These are phyloP conservation scores for Borealophlyctis nickersoniae DNA, from an alignment of 192 early-diverging fungal species.

Conservation along the genomic window DNA sequence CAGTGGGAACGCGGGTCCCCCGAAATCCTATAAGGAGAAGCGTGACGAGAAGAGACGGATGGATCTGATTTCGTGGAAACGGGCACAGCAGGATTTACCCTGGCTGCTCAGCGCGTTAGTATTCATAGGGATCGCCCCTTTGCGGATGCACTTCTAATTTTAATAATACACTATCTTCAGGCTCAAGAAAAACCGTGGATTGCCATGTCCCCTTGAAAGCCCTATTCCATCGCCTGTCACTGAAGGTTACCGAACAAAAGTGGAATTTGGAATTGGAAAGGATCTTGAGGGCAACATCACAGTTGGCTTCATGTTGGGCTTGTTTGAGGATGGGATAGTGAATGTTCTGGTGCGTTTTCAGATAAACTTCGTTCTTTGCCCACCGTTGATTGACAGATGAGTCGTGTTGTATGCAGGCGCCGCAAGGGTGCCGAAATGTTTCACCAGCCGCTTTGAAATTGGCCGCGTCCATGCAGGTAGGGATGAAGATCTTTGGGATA, in stretches of 20 bases:
- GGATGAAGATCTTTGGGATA: too few species aligned
- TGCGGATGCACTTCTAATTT: not conserved
- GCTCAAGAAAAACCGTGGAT: slow-evolving; percentile 8
- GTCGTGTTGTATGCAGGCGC: too few species aligned
- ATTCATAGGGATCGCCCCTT: not conserved
- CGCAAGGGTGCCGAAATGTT: slow-evolving; percentile 32
- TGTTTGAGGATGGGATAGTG: slow-evolving; percentile 59
- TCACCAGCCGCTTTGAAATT: slow-evolving; percentile 48
- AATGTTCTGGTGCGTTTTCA: slow-evolving; percentile 52
- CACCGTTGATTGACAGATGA: too few species aligned
- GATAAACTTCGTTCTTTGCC: too few species aligned
- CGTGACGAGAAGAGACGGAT: not conserved
- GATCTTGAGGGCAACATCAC: slow-evolving; percentile 49
- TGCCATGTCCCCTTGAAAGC: slow-evolving; percentile 27
- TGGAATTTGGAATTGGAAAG: slow-evolving; percentile 70
- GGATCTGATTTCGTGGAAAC: not conserved
- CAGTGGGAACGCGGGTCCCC: not conserved
- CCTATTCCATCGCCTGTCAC: slow-evolving; percentile 53
- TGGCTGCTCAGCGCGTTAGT: slow-evolving; percentile 12
- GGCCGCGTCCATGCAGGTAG: slow-evolving; percentile 24
- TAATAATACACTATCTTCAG: not conserved
- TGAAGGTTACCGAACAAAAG: slow-evolving; percentile 70
- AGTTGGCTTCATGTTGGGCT: slow-evolving; percentile 68
- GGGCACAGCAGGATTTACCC: not conserved
- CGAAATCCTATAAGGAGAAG: not conserved